phyloP scores from a whole-genome alignment of 23 red algal species.

The Chondrus crispus region DNA sequence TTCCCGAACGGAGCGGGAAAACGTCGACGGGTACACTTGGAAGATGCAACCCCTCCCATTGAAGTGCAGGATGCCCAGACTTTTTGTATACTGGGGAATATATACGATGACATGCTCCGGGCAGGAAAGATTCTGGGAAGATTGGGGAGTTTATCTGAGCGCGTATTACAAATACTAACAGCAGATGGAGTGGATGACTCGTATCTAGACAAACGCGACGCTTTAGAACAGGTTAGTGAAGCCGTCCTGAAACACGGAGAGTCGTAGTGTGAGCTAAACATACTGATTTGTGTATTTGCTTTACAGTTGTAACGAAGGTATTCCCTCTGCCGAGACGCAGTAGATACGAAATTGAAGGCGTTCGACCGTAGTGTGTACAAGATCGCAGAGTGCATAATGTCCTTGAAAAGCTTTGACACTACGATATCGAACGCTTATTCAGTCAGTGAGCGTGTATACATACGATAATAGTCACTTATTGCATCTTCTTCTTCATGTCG shows the following conservation, averaged over 20 bases:
- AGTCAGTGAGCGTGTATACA: too few relatives aligned
- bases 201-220: slow-evolving; percentile 58
- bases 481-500: slow-evolving; percentile 60
- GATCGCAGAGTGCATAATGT: too few relatives aligned
- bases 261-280: slow-evolving; percentile 11
- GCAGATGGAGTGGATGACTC: slow-evolving; percentile 27
- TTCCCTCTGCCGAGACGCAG: too few relatives aligned
- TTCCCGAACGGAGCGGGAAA: slow-evolving; percentile 43
- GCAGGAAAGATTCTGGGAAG: not conserved
- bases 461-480: too few relatives aligned
- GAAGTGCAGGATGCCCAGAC: slow-evolving; percentile 46
- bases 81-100: slow-evolving; percentile 29
- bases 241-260: slow-evolving; percentile 39
- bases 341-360: too few relatives aligned
- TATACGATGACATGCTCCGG: slow-evolving; percentile 24
- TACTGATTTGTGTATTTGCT: not conserved
- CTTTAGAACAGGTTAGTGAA: slow-evolving; percentile 10
- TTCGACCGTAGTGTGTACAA: too few relatives aligned
- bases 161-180: slow-evolving; percentile 12
- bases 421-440: too few relatives aligned
- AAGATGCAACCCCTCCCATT: slow-evolving; percentile 30
- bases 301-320: not conserved
- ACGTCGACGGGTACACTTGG: not conserved
- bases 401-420: too few relatives aligned
- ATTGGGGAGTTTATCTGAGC: not conserved